A percentile compares a stretch with the other conserved stretches of the same genome.
phyloP scores from a whole-genome alignment of 768 basidiomycete species.

The Leccinum incarnatum region DNA sequence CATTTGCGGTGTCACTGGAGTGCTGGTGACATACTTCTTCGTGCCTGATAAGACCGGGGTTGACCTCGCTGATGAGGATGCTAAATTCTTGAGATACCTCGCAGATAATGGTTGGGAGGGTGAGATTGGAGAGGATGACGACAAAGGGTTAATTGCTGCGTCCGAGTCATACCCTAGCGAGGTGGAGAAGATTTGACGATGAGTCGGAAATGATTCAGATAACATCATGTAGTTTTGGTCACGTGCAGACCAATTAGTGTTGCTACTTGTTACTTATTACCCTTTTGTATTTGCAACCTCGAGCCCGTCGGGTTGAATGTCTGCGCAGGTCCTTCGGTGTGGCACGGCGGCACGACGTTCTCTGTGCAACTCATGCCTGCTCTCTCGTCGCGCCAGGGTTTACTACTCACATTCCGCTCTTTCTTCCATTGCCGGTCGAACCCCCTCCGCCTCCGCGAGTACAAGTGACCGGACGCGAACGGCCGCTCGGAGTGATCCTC shows the following conservation, averaged over 20 bases:
- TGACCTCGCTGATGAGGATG: conserved; percentile 66
- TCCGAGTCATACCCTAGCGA: conserved; percentile 5
- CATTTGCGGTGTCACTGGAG: conserved; percentile 62
- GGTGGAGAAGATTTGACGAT: conserved; percentile 7
- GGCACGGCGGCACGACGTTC: conserved; percentile 14
- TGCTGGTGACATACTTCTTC: conserved; percentile 65
- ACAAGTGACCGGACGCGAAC: conserved; percentile 1
- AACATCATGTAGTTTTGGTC: neutral
- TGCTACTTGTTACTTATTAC: neutral
- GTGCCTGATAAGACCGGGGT: conserved; percentile 65
- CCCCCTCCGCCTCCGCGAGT: conserved; percentile 4
- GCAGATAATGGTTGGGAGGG: conserved; percentile 65
- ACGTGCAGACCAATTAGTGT: conserved; percentile 14
- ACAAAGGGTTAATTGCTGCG: conserved; percentile 27
- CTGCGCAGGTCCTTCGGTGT: conserved; percentile 15
- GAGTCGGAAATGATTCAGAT: too few species aligned
- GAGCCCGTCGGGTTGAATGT: conserved; percentile 15
- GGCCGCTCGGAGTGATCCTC: conserved; percentile 2
- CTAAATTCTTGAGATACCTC: conserved; percentile 57
- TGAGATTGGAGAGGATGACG: conserved; percentile 55
- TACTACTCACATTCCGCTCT: conserved; percentile 28
- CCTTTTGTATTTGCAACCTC: neutral
- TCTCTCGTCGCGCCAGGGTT: conserved; percentile 14
- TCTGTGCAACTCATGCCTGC: conserved; percentile 14
- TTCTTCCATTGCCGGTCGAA: conserved; percentile 6